phyloP scores from a whole-genome alignment of 2,329 filamentous ascomycete species.

The Phialocephala subalpina region DNA sequence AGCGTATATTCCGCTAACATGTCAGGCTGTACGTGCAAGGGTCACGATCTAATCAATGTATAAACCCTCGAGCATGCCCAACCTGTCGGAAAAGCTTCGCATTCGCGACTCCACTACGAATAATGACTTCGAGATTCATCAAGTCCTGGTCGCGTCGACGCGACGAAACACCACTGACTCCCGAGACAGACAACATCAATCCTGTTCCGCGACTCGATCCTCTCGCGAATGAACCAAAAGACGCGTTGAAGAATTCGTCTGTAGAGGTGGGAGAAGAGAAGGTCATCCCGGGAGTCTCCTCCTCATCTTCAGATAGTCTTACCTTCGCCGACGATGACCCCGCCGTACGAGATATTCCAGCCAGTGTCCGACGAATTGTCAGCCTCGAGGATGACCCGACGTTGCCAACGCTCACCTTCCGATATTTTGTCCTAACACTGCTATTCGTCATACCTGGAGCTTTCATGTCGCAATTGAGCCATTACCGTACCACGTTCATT shows the following conservation, averaged over 20 bases:
- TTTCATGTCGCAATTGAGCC: constrained; percentile 10
- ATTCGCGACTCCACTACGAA: not conserved
- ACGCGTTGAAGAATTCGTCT: not conserved
- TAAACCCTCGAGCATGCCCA: not conserved
- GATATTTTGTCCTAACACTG: constrained; percentile 10
- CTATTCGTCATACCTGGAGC: constrained; percentile 11
- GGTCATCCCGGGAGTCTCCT: not conserved
- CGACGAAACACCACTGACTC: not conserved
- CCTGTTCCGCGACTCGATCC: not conserved
- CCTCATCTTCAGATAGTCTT: not conserved
- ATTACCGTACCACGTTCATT: constrained; percentile 6
- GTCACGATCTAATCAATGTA: not conserved
- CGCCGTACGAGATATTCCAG: not conserved
- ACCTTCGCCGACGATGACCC: constrained; percentile 1
- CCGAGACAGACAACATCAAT: not conserved
- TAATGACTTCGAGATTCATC: constrained; percentile 1
- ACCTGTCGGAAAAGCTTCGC: not conserved
- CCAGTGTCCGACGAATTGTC: constrained; percentile 8
- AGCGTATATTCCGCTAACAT: not conserved
- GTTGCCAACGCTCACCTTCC: not conserved
- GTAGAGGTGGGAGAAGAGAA: constrained; percentile 5
- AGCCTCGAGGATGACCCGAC: constrained; percentile 10
- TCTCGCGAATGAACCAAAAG: not conserved
- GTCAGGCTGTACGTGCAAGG: not conserved
- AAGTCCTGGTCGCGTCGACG: not conserved